A percentile compares a stretch with the other conserved stretches of the same genome.
Conservation (phyloP, 2,329 filamentous ascomycete species). For the Colletotrichum theobromicola region DNA sequence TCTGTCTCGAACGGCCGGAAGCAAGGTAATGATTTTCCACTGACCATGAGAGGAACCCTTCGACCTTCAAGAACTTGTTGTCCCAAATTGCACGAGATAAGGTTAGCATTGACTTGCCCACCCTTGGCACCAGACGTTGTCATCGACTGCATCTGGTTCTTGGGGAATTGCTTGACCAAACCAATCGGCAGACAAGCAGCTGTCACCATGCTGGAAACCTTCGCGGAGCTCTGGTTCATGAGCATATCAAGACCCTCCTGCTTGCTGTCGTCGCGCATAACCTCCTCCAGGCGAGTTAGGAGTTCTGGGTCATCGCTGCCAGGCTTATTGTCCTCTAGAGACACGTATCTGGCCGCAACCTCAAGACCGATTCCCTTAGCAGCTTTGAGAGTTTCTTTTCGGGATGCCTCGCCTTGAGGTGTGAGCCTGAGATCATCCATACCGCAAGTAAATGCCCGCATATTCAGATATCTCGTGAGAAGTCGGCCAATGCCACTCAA, state of each 20-base stretch:
- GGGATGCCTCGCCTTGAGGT: conserved; percentile 73
- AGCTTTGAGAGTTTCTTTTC: conserved; percentile 70
- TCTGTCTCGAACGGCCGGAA: conserved; percentile 93
- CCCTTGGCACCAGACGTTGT: conserved; percentile 96
- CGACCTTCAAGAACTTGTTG: conserved; percentile 96
- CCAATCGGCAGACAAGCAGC: conserved; percentile 79
- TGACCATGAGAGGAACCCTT: conserved; percentile 96
- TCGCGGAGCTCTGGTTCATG: conserved; percentile 73
- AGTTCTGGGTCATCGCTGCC: conserved; percentile 74
- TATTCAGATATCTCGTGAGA: conserved; percentile 87
- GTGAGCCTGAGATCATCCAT: conserved; percentile 95
- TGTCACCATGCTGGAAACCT: conserved; percentile 81
- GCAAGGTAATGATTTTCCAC: conserved; percentile 93
- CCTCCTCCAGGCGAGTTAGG: conserved; percentile 81
- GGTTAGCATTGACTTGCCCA: conserved; percentile 88
- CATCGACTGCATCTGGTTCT: conserved; percentile 99
- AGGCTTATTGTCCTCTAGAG: conserved; percentile 69
- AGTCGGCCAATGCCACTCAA: conserved; percentile 89
- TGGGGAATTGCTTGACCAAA: conserved; percentile 89
- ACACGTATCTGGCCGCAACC: conserved; percentile 88
- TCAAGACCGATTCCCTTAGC: conserved; percentile 75
- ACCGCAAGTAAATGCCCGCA: conserved; percentile 95
- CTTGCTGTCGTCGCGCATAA: conserved; percentile 88
- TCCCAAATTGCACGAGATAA: conserved; percentile 96
- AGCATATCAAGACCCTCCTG: conserved; percentile 89